A percentile compares a stretch with the other conserved stretches of the same genome.
These are phyloP conservation scores for Chenopodium berlandieri DNA, from an alignment of 148 eudicot genomes.

Conservation along the genomic window DNA sequence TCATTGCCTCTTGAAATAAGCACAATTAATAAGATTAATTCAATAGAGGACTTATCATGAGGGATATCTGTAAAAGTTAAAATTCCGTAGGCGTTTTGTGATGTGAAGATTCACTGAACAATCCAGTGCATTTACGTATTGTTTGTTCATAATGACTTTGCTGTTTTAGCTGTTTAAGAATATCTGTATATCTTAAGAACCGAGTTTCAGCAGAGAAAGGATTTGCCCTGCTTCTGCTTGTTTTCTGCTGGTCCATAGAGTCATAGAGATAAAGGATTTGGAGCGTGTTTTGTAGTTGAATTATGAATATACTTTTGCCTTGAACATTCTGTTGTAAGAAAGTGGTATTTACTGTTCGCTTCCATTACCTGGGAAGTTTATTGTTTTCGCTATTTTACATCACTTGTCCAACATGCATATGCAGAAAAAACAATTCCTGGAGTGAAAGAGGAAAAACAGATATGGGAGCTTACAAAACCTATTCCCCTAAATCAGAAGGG, in stretches of 20 bases:
- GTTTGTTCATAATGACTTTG: background rate
- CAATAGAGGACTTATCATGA: background rate
- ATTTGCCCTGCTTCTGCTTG: too few relatives aligned
- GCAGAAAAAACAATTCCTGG: slow-evolving; percentile 54
- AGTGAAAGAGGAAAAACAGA: slow-evolving; percentile 34
- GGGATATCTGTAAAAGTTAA: background rate
- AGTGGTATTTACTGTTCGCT: background rate
- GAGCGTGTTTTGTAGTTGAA: too few relatives aligned
- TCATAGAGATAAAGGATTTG: too few relatives aligned
- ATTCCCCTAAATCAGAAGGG: slow-evolving; percentile 57
- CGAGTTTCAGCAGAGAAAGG: too few relatives aligned
- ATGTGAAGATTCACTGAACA: background rate
- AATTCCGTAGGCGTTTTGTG: background rate
- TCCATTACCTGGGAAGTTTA: background rate
- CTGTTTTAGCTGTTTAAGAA: background rate
- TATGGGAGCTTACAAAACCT: slow-evolving; percentile 62
- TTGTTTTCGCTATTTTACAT: background rate
- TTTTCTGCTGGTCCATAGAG: too few relatives aligned
- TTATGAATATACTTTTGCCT: too few relatives aligned
- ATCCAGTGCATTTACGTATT: background rate
- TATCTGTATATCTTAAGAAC: too few relatives aligned
- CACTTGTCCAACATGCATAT: background rate
- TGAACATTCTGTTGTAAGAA: too few relatives aligned
- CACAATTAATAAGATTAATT: background rate
- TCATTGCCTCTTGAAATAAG: background rate